These are phyloP conservation scores for Bryopsis sp. DNA, from an alignment of 139 green algal species.

Conservation along the genomic window DNA sequence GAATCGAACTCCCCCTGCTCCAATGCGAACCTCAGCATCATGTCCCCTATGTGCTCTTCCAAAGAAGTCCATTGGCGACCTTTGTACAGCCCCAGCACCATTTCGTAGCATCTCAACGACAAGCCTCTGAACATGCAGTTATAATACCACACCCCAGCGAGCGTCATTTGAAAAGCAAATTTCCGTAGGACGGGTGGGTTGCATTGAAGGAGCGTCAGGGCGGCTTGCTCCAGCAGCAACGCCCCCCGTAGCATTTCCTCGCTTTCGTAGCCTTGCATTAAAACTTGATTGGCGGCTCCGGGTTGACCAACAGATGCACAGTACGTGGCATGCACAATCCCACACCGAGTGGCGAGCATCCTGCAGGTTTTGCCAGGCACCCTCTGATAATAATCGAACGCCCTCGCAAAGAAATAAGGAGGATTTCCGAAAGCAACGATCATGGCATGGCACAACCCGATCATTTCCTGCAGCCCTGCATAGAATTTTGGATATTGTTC, in stretches of 20 bases:
- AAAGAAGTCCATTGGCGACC: background rate
- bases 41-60: constrained; percentile 10
- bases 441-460: constrained; percentile 1
- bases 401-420: background rate
- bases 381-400: constrained; percentile 14
- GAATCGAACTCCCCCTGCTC: constrained; percentile 9
- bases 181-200: constrained; percentile 6
- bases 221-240: constrained; percentile 11
- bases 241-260: constrained; percentile 11
- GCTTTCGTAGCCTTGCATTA: constrained; percentile 7
- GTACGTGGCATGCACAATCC: constrained; percentile 3
- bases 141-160: constrained; percentile 18
- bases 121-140: constrained; percentile 6
- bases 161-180: constrained; percentile 17
- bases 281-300: background rate
- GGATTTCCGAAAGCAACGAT: constrained; percentile 3
- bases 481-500: constrained; percentile 16
- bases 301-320: background rate
- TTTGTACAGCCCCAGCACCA: background rate
- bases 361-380: constrained; percentile 14
- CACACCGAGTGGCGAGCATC: background rate
- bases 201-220: background rate
- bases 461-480: constrained; percentile 12
- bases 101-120: constrained; percentile 9
- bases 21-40: constrained; percentile 18